Evolutionary conservation across 371 early-diverging fungal genomes (phyloP), one percentile per base, ranked within the genome.

Genomic region (Haplosporangium sp.): DNA sequence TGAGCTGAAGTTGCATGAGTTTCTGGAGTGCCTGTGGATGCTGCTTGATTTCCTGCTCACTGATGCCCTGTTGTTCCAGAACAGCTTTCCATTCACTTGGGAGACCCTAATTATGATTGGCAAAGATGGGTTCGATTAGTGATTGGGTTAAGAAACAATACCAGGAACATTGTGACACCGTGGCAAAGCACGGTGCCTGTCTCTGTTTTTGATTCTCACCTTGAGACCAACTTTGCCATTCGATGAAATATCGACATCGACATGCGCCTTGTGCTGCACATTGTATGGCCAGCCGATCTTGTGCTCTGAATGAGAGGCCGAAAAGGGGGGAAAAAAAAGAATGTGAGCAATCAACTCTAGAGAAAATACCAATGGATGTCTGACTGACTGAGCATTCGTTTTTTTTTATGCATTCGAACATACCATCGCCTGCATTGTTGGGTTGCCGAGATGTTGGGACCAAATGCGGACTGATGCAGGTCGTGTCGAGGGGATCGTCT

Each of bases 231-330:
- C 87, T 64, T 62, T 86, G 81, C 75, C 75, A 42, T 12, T 55
- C 46, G 48, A 52, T 12, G 76, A 62, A 46, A 70, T 61, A 47
- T 87, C 86, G 50, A 88, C 80, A 61, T 87, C 83, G 48, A 90
- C 89, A 69, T 89, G 89, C 8, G 89, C 80, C 58, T 86, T 84
- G 59, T 90, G 90, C 40, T 89, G 85, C 18, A 89, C 82, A 67
- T 89, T 88, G 67, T 86, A 90, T 14, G 90, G 90, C 73, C 85
- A 83, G 41, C 90, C 88, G 57, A 90, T 89, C 12, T 71, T 69
- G 59, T 69, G 69, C 41, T 75, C 70, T 75, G 42, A 46, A 45
- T n/a, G 23, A 37, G 55, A 58, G 36, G 16, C 45, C 51, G 53
- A 52, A 18, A 50, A 4, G 45, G 14, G 53, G 55, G 12, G 73